phyloP scores from a whole-genome alignment of 805 yeast species.

The Candida broadrunensis region DNA sequence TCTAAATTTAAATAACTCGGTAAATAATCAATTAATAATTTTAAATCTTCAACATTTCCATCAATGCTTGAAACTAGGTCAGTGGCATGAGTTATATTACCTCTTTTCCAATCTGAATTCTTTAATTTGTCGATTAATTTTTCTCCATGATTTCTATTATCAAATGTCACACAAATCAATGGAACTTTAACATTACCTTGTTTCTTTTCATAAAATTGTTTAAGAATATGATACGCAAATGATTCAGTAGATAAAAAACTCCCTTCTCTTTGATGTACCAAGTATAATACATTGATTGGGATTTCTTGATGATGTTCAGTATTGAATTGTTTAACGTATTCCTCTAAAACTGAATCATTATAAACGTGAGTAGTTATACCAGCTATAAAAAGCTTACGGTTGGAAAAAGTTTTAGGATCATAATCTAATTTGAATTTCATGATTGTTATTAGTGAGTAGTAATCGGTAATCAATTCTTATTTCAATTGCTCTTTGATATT shows the following conservation, averaged over 20 bases:
- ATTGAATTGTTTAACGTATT: constrained; percentile 19
- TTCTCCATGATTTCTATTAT: constrained; percentile 55
- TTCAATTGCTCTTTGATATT: too few species aligned
- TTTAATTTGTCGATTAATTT: constrained; percentile 31
- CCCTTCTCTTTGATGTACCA: constrained; percentile 46
- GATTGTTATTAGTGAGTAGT: too few species aligned
- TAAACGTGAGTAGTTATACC: constrained; percentile 46
- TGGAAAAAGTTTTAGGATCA: constrained; percentile 13
- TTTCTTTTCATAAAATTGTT: constrained; percentile 20
- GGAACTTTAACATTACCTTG: constrained; percentile 18
- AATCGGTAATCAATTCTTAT: too few species aligned
- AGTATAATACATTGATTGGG: constrained; percentile 39
- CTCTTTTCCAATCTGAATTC: constrained; percentile 45
- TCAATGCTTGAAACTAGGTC: constrained; percentile 50
- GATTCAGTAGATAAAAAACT: constrained; percentile 35
- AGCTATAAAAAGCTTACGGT: constrained; percentile 28
- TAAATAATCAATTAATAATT: constrained; percentile 40
- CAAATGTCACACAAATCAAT: constrained; percentile 49
- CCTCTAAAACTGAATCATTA: constrained; percentile 31
- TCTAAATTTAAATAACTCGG: constrained; percentile 40
- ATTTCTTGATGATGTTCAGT: constrained; percentile 14
- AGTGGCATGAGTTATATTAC: constrained; percentile 48
- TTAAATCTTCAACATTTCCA: constrained; percentile 45
- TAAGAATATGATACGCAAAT: constrained; percentile 36
- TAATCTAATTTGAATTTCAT: constrained; percentile 9